Percentiles rank a stretch among this genome's conserved stretches.
Conservation (phyloP, 108 stramenopile genomes). For the Seminavis robusta region DNA sequence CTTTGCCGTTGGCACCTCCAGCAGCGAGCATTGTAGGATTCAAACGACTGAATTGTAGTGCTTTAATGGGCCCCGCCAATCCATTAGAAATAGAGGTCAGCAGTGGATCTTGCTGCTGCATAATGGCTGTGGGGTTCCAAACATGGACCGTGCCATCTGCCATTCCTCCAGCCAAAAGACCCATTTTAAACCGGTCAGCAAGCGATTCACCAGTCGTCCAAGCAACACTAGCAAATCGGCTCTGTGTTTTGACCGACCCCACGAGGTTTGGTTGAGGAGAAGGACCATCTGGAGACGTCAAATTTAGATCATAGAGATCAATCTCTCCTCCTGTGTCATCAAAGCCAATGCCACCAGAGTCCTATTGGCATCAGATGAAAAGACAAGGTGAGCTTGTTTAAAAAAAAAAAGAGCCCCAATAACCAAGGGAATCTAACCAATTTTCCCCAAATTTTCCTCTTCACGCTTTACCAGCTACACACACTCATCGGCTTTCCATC, state of each 20-base stretch:
- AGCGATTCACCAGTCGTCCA: slow-evolving; percentile 39
- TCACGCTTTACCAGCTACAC: background rate
- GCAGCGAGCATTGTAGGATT: slow-evolving; percentile 73
- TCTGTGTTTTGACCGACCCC: slow-evolving; percentile 74
- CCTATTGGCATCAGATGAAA: slow-evolving; percentile 13
- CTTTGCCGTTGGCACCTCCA: slow-evolving; percentile 79
- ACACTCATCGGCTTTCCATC: background rate
- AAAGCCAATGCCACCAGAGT: slow-evolving; percentile 69
- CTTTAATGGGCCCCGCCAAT: slow-evolving; percentile 63
- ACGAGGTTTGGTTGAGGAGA: slow-evolving; percentile 34
- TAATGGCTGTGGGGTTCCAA: slow-evolving; percentile 81
- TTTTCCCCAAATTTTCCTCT: too few relatives aligned
- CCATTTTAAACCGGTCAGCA: slow-evolving; percentile 39
- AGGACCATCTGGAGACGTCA: slow-evolving; percentile 8
- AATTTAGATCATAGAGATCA: slow-evolving; percentile 78
- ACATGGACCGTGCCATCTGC: slow-evolving; percentile 88
- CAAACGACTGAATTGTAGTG: slow-evolving; percentile 84
- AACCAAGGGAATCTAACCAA: background rate
- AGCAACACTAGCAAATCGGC: slow-evolving; percentile 57
- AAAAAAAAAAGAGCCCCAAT: background rate
- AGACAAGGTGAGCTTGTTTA: background rate
- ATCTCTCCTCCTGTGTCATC: slow-evolving; percentile 95
- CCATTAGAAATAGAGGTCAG: slow-evolving; percentile 50
- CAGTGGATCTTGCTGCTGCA: slow-evolving; percentile 23
- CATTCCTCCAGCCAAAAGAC: slow-evolving; percentile 95